These are phyloP conservation scores for Amanita phalloides DNA, from an alignment of 768 basidiomycete species.

Conservation along the genomic window DNA sequence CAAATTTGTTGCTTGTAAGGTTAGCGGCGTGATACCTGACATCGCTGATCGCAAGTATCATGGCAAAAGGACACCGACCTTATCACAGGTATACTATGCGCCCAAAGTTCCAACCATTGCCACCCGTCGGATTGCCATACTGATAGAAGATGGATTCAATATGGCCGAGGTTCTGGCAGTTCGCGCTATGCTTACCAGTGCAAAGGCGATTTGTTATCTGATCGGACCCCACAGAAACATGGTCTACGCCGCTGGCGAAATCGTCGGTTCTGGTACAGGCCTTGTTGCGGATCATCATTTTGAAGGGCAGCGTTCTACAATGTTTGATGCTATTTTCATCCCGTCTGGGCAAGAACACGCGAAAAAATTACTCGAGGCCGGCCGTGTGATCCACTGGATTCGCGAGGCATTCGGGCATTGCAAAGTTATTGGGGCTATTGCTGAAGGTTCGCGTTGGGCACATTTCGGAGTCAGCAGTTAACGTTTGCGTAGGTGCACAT, in stretches of 20 bases:
- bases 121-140: constrained; percentile 65
- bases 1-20: constrained; percentile 49
- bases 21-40: constrained; percentile 50
- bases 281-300: constrained; percentile 58
- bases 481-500: constrained; percentile 21
- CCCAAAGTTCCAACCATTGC: constrained; percentile 49
- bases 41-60: constrained; percentile 42
- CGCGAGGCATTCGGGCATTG: constrained; percentile 82
- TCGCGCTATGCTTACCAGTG: constrained; percentile 37
- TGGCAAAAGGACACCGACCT: constrained; percentile 38
- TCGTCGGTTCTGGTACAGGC: constrained; percentile 16
- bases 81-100: constrained; percentile 50
- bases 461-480: neutral
- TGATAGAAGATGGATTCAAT: constrained; percentile 70
- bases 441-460: constrained; percentile 35
- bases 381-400: constrained; percentile 72
- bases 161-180: constrained; percentile 46
- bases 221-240: constrained; percentile 62
- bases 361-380: constrained; percentile 46
- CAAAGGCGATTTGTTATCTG: constrained; percentile 48
- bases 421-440: constrained; percentile 73
- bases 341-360: constrained; percentile 57
- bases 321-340: constrained; percentile 77
- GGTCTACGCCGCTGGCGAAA: constrained; percentile 22
- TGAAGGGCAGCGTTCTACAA: constrained; percentile 70